phyloP scores from a whole-genome alignment of 2,329 filamentous ascomycete genomes.

The Didymella segeticola region DNA sequence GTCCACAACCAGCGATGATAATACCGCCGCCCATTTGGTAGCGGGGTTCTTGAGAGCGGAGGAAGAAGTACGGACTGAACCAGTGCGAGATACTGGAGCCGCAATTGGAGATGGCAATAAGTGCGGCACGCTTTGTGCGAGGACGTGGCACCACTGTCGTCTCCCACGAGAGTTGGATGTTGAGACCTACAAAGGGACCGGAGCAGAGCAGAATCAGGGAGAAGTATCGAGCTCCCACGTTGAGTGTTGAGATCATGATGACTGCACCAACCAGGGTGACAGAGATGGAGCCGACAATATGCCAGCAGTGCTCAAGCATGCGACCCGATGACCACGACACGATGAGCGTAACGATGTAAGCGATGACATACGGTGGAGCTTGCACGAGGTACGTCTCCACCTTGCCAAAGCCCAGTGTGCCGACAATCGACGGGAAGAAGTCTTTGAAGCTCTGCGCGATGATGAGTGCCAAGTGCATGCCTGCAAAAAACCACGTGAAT shows the following conservation, averaged over 20 bases:
- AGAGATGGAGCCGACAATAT: slow-evolving; percentile 32
- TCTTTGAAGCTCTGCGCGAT: slow-evolving; percentile 53
- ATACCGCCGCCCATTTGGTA: slow-evolving; percentile 24
- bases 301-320: slow-evolving; percentile 38
- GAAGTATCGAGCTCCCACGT: slow-evolving; percentile 41
- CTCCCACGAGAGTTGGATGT: slow-evolving; percentile 53
- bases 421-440: slow-evolving; percentile 38
- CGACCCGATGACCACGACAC: slow-evolving; percentile 37
- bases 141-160: slow-evolving; percentile 52
- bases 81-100: slow-evolving; percentile 50
- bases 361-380: slow-evolving; percentile 49
- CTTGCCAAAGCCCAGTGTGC: slow-evolving; percentile 21
- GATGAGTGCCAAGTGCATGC: slow-evolving; percentile 46
- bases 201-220: slow-evolving; percentile 37
- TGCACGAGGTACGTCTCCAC: slow-evolving; percentile 50
- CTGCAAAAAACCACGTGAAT: slow-evolving; percentile 48
- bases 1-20: slow-evolving; percentile 21
- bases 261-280: slow-evolving; percentile 26
- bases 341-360: slow-evolving; percentile 32
- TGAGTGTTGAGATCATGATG: slow-evolving; percentile 38
- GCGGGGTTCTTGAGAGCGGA: slow-evolving; percentile 19
- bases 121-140: slow-evolving; percentile 51
- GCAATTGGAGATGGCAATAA: slow-evolving; percentile 54
- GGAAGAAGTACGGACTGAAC: slow-evolving; percentile 52
- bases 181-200: slow-evolving; percentile 49